Conservation (phyloP, 352 stramenopile genomes). For the Phytopythium montanum region DNA sequence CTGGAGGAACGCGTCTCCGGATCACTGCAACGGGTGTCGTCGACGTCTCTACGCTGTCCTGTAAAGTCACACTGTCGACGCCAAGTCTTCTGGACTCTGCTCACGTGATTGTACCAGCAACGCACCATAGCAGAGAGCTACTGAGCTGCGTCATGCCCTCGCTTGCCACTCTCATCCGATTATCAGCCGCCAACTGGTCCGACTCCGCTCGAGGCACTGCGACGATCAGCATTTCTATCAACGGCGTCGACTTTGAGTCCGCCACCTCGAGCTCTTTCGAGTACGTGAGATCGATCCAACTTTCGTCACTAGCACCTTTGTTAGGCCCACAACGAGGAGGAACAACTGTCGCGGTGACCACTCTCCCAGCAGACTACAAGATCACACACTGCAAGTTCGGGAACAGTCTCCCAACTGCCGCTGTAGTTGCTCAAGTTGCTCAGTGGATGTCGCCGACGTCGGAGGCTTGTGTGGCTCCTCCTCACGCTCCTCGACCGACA, state of each 20-base stretch:
- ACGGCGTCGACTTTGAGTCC: constrained; percentile 41
- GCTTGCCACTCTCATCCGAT: constrained; percentile 9
- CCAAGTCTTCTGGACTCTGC: constrained; percentile 13
- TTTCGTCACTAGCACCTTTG: constrained; percentile 14
- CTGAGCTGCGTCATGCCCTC: constrained; percentile 31
- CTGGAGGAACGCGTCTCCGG: constrained; percentile 23
- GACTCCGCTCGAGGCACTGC: constrained; percentile 17
- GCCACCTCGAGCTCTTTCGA: constrained; percentile 18
- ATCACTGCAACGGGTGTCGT: constrained; percentile 24
- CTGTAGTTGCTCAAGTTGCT: not conserved
- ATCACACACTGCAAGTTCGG: constrained; percentile 38
- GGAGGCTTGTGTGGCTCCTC: constrained; percentile 22
- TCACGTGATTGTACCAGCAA: constrained; percentile 12
- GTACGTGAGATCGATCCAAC: constrained; percentile 16
- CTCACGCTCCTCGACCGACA: constrained; percentile 16
- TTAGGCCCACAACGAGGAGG: constrained; percentile 22
- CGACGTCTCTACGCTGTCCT: constrained; percentile 21
- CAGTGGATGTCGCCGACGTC: not conserved
- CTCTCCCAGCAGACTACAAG: not conserved
- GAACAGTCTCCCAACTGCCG: constrained; percentile 5
- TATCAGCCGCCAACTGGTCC: constrained; percentile 13
- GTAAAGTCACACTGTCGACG: constrained; percentile 27
- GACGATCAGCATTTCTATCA: constrained; percentile 39
- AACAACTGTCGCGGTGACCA: constrained; percentile 18
- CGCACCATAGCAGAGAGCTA: constrained; percentile 19